Evolutionary conservation across 1,284 basidiomycete genomes (phyloP), one percentile per base, ranked within the genome.

Genomic region (Fomitopsis palustris): DNA sequence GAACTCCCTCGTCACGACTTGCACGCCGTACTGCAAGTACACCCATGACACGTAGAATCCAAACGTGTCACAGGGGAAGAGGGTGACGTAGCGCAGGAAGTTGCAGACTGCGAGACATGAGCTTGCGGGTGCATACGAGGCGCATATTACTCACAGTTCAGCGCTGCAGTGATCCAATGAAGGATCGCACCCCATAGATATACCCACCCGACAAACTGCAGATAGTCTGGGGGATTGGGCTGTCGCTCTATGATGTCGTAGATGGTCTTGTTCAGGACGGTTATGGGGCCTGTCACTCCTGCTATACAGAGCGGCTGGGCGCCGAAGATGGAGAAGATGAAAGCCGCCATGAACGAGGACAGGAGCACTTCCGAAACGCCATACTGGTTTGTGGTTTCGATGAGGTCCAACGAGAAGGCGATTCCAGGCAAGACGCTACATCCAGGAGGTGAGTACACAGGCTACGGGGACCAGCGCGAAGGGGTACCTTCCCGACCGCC

Each of bases 171-270:
- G 52, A 95, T 72, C 86, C 92, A 96, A 70, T 98, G 96, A 59
- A 96, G 81, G 45, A 95, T 94, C 0, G 96, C 95, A 14, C 86
- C 92, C 95, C 96, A 97, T 1, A 96, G 80, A 70, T 95, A 93
- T 0, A 94, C 89, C 95, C 94, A 96, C 16, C 92, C 92, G 19
- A 95, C 83, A 67, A 96, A 96, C 58, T 93, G 90, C 7, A 95
- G 81, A 67, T 95, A 96, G 64, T 85, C 74, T 6, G 91, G 91
- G 7, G 85, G 77, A 62, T 87, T 78, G 8, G 78, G 64, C 59
- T 80, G 78, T 17, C 75, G 77, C 64, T 81, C 70, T 57, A 94
- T 78, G 60, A 96, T 94, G 67, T 90, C 82, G 71, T 84, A 95
- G 53, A 96, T 93, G 4, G 91, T 94, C 75, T 93, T 94, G 78